These are phyloP conservation scores for Pinguiococcus pyrenoidosus DNA, from an alignment of 108 stramenopile genomes.

Conservation along the genomic window DNA sequence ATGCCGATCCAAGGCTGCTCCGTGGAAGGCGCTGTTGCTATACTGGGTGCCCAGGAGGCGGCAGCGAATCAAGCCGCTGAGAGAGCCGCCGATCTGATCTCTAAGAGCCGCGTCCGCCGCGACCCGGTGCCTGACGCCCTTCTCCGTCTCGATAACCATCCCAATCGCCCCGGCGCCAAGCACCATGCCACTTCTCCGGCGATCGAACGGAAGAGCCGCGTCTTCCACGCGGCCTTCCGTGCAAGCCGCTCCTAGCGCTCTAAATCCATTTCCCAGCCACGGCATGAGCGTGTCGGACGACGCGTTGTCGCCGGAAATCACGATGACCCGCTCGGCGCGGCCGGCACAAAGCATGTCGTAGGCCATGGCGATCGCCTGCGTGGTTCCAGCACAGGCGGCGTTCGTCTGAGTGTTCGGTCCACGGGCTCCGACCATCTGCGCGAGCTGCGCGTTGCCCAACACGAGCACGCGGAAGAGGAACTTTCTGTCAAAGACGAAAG, in stretches of 20 bases:
- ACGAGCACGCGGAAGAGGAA: conserved; percentile 90
- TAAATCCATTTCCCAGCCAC: conserved; percentile 81
- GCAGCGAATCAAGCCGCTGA: conserved; percentile 30
- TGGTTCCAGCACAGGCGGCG: conserved; percentile 91
- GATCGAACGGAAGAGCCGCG: conserved; percentile 82
- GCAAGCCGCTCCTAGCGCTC: conserved; percentile 79
- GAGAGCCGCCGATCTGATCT: too few species aligned
- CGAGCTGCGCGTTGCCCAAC: conserved; percentile 85
- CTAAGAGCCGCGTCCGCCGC: conserved; percentile 1
- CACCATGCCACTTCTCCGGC: conserved; percentile 76
- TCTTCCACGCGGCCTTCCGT: conserved; percentile 54
- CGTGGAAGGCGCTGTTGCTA: conserved; percentile 85
- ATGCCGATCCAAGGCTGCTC: conserved; percentile 75
- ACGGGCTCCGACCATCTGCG: conserved; percentile 78
- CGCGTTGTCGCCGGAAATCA: conserved; percentile 84
- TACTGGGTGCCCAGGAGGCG: conserved; percentile 74
- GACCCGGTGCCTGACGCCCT: conserved; percentile 6
- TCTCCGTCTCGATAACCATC: conserved; percentile 61
- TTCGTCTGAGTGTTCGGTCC: conserved; percentile 95
- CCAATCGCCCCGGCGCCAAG: conserved; percentile 83
- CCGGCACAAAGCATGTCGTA: conserved; percentile 84
- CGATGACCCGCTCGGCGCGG: conserved; percentile 78
- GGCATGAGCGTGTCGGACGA: conserved; percentile 74
- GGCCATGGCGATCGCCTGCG: conserved; percentile 87
- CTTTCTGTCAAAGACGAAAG: conserved; percentile 85